phyloP scores from a whole-genome alignment of 2,329 filamentous ascomycete genomes.

The Zymoseptoria brevis region DNA sequence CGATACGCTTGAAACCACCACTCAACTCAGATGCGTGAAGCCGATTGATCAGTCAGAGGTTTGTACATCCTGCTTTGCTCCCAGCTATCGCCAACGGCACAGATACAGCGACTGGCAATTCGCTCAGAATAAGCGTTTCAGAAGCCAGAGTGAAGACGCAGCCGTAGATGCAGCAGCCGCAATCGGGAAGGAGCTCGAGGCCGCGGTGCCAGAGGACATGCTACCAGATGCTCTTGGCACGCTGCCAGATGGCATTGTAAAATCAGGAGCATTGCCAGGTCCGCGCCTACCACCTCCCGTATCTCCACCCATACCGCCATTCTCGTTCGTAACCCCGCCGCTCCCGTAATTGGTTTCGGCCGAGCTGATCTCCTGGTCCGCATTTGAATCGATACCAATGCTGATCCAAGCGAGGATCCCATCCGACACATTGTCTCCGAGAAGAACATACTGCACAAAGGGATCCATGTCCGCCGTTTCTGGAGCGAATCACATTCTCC shows the following conservation, averaged over 20 bases:
- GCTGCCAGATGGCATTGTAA: neutral
- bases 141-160: too few relatives aligned
- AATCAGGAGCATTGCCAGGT: constrained; percentile 2
- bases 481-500: constrained; percentile 39
- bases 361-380: constrained; percentile 13
- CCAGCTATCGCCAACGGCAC: too few relatives aligned
- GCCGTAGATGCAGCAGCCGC: too few relatives aligned
- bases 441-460: constrained; percentile 49
- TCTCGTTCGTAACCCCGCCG: neutral
- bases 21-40: too few relatives aligned
- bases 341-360: constrained; percentile 14
- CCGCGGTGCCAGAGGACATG: too few relatives aligned
- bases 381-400: constrained; percentile 41
- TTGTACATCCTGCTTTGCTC: too few relatives aligned
- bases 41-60: too few relatives aligned
- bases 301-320: constrained; percentile 18
- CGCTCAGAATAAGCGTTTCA: too few relatives aligned
- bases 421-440: constrained; percentile 46
- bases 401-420: constrained; percentile 50
- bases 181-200: too few relatives aligned
- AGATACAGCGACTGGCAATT: too few relatives aligned
- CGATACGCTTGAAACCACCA: too few relatives aligned
- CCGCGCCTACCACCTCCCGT: constrained; percentile 11
- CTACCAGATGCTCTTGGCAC: too few relatives aligned
- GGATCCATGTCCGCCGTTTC: constrained; percentile 28